A percentile compares a stretch with the other conserved stretches of the same genome.
These are phyloP conservation scores for Guyanaporus albipodus DNA, from an alignment of 768 basidiomycete genomes.

Conservation along the genomic window DNA sequence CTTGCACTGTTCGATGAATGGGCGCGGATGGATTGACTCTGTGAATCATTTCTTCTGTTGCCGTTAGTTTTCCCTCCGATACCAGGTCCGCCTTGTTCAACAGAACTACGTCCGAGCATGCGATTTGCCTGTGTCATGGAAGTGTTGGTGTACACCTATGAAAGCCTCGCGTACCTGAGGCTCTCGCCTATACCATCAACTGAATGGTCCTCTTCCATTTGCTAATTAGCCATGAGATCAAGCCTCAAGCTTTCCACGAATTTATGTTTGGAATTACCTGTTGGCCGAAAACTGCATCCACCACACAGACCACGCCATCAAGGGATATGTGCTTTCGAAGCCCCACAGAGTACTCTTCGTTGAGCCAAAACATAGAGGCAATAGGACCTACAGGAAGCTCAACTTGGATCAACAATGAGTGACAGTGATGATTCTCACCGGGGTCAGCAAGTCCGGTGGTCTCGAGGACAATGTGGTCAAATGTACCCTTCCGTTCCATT, in stretches of 20 bases:
- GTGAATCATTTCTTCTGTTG: constrained; percentile 61
- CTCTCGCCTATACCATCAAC: constrained; percentile 72
- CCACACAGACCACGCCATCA: constrained; percentile 90
- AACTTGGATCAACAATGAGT: neutral
- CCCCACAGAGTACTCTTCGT: constrained; percentile 73
- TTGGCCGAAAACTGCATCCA: constrained; percentile 80
- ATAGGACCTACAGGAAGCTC: constrained; percentile 58
- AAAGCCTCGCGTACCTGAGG: constrained; percentile 51
- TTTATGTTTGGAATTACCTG: constrained; percentile 39
- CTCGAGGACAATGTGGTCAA: constrained; percentile 95
- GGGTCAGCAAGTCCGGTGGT: constrained; percentile 97
- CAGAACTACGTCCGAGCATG: constrained; percentile 85
- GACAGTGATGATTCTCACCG: constrained; percentile 40
- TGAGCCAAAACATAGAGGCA: constrained; percentile 83
- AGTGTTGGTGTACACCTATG: neutral
- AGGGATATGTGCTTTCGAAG: constrained; percentile 66
- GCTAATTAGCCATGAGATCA: constrained; percentile 41
- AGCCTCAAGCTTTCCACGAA: constrained; percentile 25
- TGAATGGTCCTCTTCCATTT: constrained; percentile 78
- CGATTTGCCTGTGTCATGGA: constrained; percentile 74
- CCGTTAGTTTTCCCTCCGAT: constrained; percentile 37
- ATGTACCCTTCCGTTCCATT: constrained; percentile 79
- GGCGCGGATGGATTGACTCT: constrained; percentile 77
- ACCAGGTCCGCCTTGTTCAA: constrained; percentile 90
- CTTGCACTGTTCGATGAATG: constrained; percentile 66